A percentile compares a stretch with the other conserved stretches of the same genome.
Evolutionary conservation across 2,329 filamentous ascomycete species (phyloP).

Genomic region (Basipetospora chlamydospora): DNA sequence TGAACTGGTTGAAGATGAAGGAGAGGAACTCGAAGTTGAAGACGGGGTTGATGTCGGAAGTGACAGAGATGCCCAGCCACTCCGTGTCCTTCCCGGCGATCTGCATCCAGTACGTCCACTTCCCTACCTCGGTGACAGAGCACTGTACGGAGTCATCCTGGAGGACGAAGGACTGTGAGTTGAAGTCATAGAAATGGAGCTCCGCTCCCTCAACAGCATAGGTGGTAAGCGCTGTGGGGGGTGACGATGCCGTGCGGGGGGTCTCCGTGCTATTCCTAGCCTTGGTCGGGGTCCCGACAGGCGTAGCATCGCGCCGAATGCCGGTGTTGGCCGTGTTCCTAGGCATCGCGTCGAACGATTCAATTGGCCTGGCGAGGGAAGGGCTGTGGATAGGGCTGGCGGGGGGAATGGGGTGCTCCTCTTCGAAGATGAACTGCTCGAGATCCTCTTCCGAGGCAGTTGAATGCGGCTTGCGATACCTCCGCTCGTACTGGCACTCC

Average conservation of each 20-base stretch:
- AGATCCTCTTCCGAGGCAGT: slow-evolving; percentile 73
- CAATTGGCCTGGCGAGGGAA: slow-evolving; percentile 36
- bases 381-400: slow-evolving; percentile 50
- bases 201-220: slow-evolving; percentile 66
- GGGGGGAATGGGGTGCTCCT: slow-evolving; percentile 47
- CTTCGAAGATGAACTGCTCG: slow-evolving; percentile 64
- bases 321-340: slow-evolving; percentile 27
- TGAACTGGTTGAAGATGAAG: slow-evolving; percentile 97
- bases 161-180: slow-evolving; percentile 68
- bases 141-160: slow-evolving; percentile 65
- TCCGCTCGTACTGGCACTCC: slow-evolving; percentile 96
- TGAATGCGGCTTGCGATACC: slow-evolving; percentile 67
- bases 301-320: slow-evolving; percentile 26
- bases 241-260: slow-evolving; percentile 11
- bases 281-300: slow-evolving; percentile 7
- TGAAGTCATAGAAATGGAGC: slow-evolving; percentile 86
- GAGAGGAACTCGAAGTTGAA: slow-evolving; percentile 99
- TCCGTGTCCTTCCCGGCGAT: slow-evolving; percentile 61
- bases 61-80: slow-evolving; percentile 75
- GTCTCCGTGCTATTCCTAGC: not conserved
- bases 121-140: slow-evolving; percentile 70
- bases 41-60: slow-evolving; percentile 89
- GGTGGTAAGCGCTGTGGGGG: slow-evolving; percentile 57
- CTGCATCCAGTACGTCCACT: slow-evolving; percentile 94
- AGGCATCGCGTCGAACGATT: slow-evolving; percentile 43